Base-by-base conservation (phyloP, 306 rosid genomes). In the Cicer arietinum region DNA sequence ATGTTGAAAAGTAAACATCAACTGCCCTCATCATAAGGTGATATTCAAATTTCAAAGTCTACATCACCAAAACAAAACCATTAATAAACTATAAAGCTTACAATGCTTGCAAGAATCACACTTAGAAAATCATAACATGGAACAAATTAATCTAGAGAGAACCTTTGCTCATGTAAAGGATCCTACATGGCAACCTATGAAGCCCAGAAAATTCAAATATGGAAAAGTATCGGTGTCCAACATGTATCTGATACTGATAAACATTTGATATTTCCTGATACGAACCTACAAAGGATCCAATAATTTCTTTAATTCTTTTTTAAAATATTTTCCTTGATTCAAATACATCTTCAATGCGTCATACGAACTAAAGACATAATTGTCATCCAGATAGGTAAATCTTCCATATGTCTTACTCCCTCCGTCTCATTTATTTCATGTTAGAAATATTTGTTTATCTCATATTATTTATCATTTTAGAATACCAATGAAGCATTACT, bases 61-160 rank as follows among this genome's bases (percentile, higher is more conserved):
- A 77, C 16, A 67, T 65, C 46, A 79, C 50, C 64, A 60, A 17
- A 42, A 43, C 44, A 68, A 79, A 60, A 25, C 35, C 62, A 72
- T 39, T 30, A 22, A 54, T 62, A 48, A 35, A 56, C 41, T 46
- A 46, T 18, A 6, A 69, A 64, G 45, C 74, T 74, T 64, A 63
- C 73, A 62, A 73, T 45, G 53, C 42, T 73, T 74, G 53, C 41
- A 73, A 77, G n/a, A 73, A 62, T 48, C 44, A 62, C 69, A 60
- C 73, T 58, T 16, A 20, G 40, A 73, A 73, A 65, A 77, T 71
- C 67, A 39, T 30, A 71, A 75, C 37, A 78, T 50, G 43, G 54
- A 60, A 60, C 58, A 74, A 43, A 59, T 44, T 30, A 59, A 30
- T 40, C 79, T 73, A 73, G 37, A 35, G 45, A n/a, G 47, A 61